Evolutionary conservation across 768 basidiomycete species (phyloP).

Genomic region (Pisolithus marmoratus): DNA sequence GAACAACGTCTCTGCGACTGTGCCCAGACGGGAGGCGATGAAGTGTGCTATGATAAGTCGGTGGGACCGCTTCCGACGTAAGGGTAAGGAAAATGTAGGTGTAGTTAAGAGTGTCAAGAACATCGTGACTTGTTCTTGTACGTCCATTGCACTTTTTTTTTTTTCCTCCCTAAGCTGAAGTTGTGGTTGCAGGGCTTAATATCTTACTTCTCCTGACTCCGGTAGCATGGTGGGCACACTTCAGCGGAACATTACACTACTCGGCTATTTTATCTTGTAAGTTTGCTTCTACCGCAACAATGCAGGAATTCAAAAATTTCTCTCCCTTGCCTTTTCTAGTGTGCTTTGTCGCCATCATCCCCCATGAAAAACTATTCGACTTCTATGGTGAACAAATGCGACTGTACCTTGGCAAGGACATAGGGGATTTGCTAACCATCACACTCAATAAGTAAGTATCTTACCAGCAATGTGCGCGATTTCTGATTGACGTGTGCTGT

Average conservation of each 20-base stretch:
- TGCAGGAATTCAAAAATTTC: slow-evolving; percentile 1
- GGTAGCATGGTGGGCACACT: slow-evolving; percentile 57
- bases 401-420: slow-evolving; percentile 43
- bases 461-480: not conserved
- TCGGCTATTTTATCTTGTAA: slow-evolving; percentile 41
- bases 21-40: not conserved
- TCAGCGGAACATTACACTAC: slow-evolving; percentile 20
- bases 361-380: slow-evolving; percentile 62
- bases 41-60: not conserved
- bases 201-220: slow-evolving; percentile 53
- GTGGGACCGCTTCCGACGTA: slow-evolving; percentile 12
- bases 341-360: slow-evolving; percentile 59
- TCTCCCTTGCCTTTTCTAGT: slow-evolving; percentile 31
- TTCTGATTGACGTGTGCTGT: not conserved
- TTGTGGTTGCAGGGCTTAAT: slow-evolving; percentile 46
- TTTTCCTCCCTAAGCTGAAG: slow-evolving; percentile 1
- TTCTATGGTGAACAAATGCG: slow-evolving; percentile 54
- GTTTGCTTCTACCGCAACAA: slow-evolving; percentile 9
- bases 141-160: slow-evolving; percentile 12
- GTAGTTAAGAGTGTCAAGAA: slow-evolving; percentile 39
- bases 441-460: slow-evolving; percentile 57
- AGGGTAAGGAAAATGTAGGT: slow-evolving; percentile 40
- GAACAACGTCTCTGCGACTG: not conserved
- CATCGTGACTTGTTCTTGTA: slow-evolving; percentile 51
- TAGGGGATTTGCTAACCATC: slow-evolving; percentile 63